Percentiles rank a stretch among this genome's conserved stretches.
These are phyloP conservation scores for Alternaria brassicae DNA, from an alignment of 2,329 filamentous ascomycete species.

Conservation along the genomic window DNA sequence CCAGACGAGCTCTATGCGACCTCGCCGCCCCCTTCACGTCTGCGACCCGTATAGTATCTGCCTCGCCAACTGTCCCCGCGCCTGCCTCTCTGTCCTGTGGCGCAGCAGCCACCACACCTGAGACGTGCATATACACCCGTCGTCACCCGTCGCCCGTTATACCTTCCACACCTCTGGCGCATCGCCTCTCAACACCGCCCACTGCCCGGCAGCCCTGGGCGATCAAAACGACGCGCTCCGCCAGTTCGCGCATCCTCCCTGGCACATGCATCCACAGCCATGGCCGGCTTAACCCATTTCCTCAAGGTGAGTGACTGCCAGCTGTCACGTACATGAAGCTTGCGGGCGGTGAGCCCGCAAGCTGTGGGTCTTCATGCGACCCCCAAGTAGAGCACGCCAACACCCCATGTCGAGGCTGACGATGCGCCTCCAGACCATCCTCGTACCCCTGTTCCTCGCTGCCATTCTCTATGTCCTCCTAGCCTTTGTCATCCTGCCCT, in stretches of 20 bases:
- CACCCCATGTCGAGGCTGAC: slow-evolving; percentile 1
- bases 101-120: slow-evolving; percentile 2
- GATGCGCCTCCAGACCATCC: slow-evolving; percentile 46
- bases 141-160: slow-evolving; percentile 3
- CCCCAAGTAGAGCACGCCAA: not conserved
- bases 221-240: slow-evolving; percentile 7
- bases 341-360: not conserved
- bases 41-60: too few species aligned
- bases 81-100: not conserved
- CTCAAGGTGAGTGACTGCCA: slow-evolving; percentile 38
- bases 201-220: slow-evolving; percentile 2
- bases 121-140: too few species aligned
- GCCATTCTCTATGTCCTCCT: slow-evolving; percentile 53
- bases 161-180: slow-evolving; percentile 4
- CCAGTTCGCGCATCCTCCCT: slow-evolving; percentile 6
- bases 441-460: slow-evolving; percentile 56
- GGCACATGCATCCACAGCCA: slow-evolving; percentile 26
- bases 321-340: not conserved
- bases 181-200: slow-evolving; percentile 9
- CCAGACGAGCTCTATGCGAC: not conserved
- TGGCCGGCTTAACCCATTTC: slow-evolving; percentile 45
- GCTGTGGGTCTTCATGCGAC: slow-evolving; percentile 1
- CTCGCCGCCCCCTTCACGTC: not conserved
- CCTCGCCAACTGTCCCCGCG: not conserved
- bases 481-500: slow-evolving; percentile 53